phyloP scores from a whole-genome alignment of 108 stramenopile genomes.

The Nitzschia inconspicua region DNA sequence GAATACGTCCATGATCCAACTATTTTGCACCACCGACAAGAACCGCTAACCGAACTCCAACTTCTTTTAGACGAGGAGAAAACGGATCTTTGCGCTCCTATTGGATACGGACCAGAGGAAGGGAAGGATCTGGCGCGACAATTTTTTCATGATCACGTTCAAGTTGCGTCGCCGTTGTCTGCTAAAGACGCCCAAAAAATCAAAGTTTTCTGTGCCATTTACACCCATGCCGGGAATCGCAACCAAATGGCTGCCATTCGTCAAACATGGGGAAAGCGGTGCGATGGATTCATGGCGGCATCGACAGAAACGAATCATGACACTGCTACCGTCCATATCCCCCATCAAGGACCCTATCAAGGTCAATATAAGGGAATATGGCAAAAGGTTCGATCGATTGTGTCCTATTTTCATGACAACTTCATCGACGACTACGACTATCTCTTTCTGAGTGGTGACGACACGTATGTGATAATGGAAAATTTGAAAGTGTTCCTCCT shows the following conservation, averaged over 20 bases:
- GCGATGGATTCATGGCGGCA: slow-evolving; percentile 81
- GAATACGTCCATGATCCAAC: too few species aligned
- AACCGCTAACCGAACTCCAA: too few species aligned
- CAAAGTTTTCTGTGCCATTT: background rate
- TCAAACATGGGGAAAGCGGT: slow-evolving; percentile 37
- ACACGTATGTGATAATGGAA: slow-evolving; percentile 43
- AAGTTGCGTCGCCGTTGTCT: too few species aligned
- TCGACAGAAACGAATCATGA: slow-evolving; percentile 51
- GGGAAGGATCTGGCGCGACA: too few species aligned
- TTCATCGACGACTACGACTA: slow-evolving; percentile 77
- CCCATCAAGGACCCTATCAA: slow-evolving; percentile 60
- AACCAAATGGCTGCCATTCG: slow-evolving; percentile 20
- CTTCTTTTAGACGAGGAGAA: too few species aligned
- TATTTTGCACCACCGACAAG: too few species aligned
- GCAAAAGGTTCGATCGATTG: slow-evolving; percentile 84
- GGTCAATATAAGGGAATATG: slow-evolving; percentile 86
- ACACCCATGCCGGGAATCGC: background rate
- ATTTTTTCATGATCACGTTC: too few species aligned
- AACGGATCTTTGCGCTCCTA: too few species aligned
- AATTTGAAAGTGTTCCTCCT: slow-evolving; percentile 31
- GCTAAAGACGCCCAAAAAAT: too few species aligned
- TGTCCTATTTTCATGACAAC: slow-evolving; percentile 63
- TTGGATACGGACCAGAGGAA: too few species aligned
- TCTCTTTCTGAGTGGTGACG: slow-evolving; percentile 78
- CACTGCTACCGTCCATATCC: slow-evolving; percentile 50